Evolutionary conservation across 257 asterid genomes (phyloP).

Genomic region (Petunia secreta): DNA sequence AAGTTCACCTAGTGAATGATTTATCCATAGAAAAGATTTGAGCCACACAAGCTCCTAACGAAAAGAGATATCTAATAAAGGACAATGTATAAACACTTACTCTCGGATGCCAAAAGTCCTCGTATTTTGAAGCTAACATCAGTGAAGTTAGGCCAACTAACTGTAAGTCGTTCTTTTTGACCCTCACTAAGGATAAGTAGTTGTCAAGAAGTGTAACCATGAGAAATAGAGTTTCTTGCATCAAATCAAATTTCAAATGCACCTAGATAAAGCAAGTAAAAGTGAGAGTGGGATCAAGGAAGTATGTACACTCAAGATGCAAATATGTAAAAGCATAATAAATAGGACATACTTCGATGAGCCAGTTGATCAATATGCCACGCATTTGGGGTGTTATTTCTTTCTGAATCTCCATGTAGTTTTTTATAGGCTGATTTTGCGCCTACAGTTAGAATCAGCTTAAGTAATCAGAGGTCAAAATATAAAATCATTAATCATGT

Average conservation of each 20-base stretch:
- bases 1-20: not conserved
- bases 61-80: slow-evolving; percentile 16
- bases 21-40: not conserved
- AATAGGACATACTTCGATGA: slow-evolving; percentile 65
- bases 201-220: slow-evolving; percentile 78
- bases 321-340: slow-evolving; percentile 15
- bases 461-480: slow-evolving; percentile 14
- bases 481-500: slow-evolving; percentile 7
- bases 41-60: slow-evolving; percentile 14
- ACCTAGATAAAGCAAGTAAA: slow-evolving; percentile 53
- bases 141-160: slow-evolving; percentile 95
- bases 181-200: slow-evolving; percentile 61
- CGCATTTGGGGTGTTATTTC: slow-evolving; percentile 88
- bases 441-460: slow-evolving; percentile 46
- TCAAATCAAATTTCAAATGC: slow-evolving; percentile 76
- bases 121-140: slow-evolving; percentile 92
- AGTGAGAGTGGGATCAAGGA: slow-evolving; percentile 22
- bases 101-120: slow-evolving; percentile 98
- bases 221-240: slow-evolving; percentile 93
- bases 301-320: slow-evolving; percentile 24
- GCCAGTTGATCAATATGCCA: slow-evolving; percentile 93
- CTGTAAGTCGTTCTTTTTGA: slow-evolving; percentile 81
- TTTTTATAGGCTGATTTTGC: slow-evolving; percentile 57
- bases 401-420: slow-evolving; percentile 61
- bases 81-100: slow-evolving; percentile 47